Evolutionary conservation across 1,139 yeast genomes (phyloP).

Genomic region (Suhomyces maxii): DNA sequence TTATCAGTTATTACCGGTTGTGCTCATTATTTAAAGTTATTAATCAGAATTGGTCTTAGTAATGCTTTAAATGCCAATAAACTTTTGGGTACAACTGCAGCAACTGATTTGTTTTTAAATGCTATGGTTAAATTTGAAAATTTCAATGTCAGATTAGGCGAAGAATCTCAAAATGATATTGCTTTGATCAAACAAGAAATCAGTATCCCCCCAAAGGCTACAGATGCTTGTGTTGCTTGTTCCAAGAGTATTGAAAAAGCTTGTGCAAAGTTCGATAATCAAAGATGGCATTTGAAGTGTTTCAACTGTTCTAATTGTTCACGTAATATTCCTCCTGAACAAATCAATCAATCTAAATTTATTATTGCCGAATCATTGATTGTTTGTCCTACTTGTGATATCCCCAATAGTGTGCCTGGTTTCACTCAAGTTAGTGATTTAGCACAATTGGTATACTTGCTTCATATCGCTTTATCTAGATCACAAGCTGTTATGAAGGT

Average conservation of each 20-base stretch:
- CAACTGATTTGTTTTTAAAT: slow-evolving; percentile 62
- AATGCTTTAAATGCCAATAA: slow-evolving; percentile 72
- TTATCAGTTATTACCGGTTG: slow-evolving; percentile 85
- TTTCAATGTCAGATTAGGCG: slow-evolving; percentile 18
- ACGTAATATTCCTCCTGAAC: slow-evolving; percentile 29
- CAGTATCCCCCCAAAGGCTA: slow-evolving; percentile 58
- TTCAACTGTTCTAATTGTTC: slow-evolving; percentile 61
- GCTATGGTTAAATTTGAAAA: slow-evolving; percentile 50
- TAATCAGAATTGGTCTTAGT: slow-evolving; percentile 78
- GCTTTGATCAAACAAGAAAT: slow-evolving; percentile 40
- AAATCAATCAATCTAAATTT: slow-evolving; percentile 34
- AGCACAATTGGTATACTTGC: slow-evolving; percentile 69
- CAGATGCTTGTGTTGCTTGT: slow-evolving; percentile 77
- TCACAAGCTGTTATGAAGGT: slow-evolving; percentile 65
- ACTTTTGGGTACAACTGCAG: slow-evolving; percentile 54
- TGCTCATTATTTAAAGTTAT: slow-evolving; percentile 87
- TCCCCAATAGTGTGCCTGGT: slow-evolving; percentile 51
- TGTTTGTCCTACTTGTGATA: slow-evolving; percentile 58
- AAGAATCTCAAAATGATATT: slow-evolving; percentile 28
- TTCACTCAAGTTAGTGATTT: slow-evolving; percentile 68
- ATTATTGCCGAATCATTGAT: slow-evolving; percentile 32
- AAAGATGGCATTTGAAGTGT: slow-evolving; percentile 83
- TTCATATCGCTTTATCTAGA: slow-evolving; percentile 82
- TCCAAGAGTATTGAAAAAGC: slow-evolving; percentile 77
- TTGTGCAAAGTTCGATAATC: slow-evolving; percentile 61